phyloP scores from a whole-genome alignment of 2,329 filamentous ascomycete species.

The Arthrobotrys sphaeroides region DNA sequence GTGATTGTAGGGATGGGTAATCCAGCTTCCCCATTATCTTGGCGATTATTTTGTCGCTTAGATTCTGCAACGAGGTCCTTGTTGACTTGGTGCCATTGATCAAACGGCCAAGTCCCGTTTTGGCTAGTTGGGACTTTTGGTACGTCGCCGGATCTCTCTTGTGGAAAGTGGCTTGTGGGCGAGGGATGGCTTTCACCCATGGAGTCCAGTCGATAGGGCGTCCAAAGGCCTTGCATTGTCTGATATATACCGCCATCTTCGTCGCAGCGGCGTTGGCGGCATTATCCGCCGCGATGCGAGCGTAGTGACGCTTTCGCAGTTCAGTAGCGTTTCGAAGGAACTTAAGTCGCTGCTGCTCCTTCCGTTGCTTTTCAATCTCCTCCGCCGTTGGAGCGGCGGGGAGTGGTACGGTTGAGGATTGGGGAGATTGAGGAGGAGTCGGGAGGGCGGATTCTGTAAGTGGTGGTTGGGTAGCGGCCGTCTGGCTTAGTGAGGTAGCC shows the following conservation, averaged over 20 bases:
- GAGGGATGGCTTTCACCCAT: neutral
- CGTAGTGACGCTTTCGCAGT: conserved; percentile 25
- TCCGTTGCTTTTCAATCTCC: neutral
- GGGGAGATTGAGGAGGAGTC: conserved; percentile 14
- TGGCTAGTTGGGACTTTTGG: neutral
- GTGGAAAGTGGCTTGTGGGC: neutral
- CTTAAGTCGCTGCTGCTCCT: neutral
- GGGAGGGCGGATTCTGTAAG: neutral
- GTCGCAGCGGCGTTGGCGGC: neutral
- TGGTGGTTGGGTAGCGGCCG: neutral
- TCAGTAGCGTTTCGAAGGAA: conserved; percentile 16
- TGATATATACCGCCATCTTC: conserved; percentile 8
- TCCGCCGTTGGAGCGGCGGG: neutral
- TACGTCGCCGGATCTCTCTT: conserved; percentile 2
- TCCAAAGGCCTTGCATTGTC: neutral
- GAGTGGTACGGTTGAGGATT: neutral
- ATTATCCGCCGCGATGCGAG: too few relatives aligned
- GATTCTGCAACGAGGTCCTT: neutral
- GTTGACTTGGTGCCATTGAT: neutral
- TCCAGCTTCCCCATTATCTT: conserved; percentile 23
- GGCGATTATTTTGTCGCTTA: neutral
- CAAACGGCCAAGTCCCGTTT: neutral
- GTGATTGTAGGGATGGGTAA: conserved; percentile 13
- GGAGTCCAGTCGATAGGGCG: conserved; percentile 14
- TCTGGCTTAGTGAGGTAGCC: neutral